phyloP scores from a whole-genome alignment of 1,139 yeast species.

The Blastobotrys arbuscula region DNA sequence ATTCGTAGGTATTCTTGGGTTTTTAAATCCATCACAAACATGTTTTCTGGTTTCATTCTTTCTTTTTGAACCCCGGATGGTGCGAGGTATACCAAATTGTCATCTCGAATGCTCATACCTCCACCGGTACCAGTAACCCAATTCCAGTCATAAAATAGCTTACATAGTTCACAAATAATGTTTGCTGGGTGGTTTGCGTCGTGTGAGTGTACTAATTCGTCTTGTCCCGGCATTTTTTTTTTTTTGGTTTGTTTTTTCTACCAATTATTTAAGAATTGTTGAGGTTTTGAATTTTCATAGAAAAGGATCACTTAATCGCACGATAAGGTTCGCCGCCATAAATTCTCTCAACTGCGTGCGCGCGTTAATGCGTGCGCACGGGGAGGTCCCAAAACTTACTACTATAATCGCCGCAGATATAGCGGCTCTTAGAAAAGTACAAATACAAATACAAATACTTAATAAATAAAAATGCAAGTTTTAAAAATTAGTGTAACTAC shows the following conservation, averaged over 20 bases:
- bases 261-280: not conserved
- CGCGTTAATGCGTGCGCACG: too few relatives aligned
- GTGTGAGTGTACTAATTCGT: slow-evolving; percentile 38
- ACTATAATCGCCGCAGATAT: too few relatives aligned
- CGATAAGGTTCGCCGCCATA: too few relatives aligned
- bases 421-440: too few relatives aligned
- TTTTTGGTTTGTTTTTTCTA: not conserved
- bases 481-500: too few relatives aligned
- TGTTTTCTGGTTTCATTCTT: slow-evolving; percentile 70
- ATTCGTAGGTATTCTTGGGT: slow-evolving; percentile 51
- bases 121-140: slow-evolving; percentile 99
- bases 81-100: slow-evolving; percentile 62
- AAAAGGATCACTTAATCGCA: too few relatives aligned
- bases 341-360: too few relatives aligned
- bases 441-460: too few relatives aligned
- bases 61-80: slow-evolving; percentile 97
- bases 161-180: slow-evolving; percentile 75
- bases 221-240: slow-evolving; percentile 17
- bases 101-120: slow-evolving; percentile 75
- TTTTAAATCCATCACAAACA: slow-evolving; percentile 66
- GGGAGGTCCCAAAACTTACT: too few relatives aligned
- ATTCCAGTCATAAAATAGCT: slow-evolving; percentile 66
- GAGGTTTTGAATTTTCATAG: not conserved
- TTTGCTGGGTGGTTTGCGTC: slow-evolving; percentile 79
- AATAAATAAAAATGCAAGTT: too few relatives aligned